phyloP scores from a whole-genome alignment of 331 rosid genomes.

The Stylosanthes scabra region DNA sequence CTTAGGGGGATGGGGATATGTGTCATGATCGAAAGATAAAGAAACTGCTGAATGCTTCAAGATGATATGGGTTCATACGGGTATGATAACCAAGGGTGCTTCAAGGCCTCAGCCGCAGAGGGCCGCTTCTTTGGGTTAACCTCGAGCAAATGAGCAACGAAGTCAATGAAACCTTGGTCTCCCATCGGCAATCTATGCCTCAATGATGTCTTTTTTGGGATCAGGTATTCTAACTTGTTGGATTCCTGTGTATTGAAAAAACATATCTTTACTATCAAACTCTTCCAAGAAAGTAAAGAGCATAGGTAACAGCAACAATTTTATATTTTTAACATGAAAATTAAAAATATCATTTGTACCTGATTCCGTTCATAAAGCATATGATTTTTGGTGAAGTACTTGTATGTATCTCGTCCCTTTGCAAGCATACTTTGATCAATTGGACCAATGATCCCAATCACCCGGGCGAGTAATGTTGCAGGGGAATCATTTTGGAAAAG shows the following conservation, averaged over 20 bases:
- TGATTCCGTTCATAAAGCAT: conserved; percentile 95
- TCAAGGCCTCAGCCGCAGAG: conserved; percentile 81
- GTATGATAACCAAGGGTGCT: conserved; percentile 91
- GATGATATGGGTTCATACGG: conserved; percentile 94
- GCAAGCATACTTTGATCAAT: conserved; percentile 90
- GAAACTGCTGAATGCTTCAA: conserved; percentile 35
- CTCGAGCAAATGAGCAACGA: conserved; percentile 81
- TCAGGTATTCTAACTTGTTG: conserved; percentile 81
- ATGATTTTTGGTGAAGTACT: conserved; percentile 87
- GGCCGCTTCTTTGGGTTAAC: conserved; percentile 87
- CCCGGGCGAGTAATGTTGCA: conserved; percentile 86
- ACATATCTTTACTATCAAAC: neutral
- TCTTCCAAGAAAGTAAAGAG: neutral
- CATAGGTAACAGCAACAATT: neutral
- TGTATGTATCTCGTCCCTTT: conserved; percentile 88
- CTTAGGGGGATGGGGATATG: conserved; percentile 42
- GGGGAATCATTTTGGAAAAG: conserved; percentile 94
- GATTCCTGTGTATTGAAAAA: conserved; percentile 63
- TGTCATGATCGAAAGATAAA: neutral
- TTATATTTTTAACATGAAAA: neutral
- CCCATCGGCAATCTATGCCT: conserved; percentile 96
- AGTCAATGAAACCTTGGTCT: conserved; percentile 92
- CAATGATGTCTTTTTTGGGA: conserved; percentile 89
- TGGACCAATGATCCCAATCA: conserved; percentile 80
- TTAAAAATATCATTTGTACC: conserved; percentile 52